Conservation (phyloP, 116 monocot genomes). For the Phalaenopsis hybrid region DNA sequence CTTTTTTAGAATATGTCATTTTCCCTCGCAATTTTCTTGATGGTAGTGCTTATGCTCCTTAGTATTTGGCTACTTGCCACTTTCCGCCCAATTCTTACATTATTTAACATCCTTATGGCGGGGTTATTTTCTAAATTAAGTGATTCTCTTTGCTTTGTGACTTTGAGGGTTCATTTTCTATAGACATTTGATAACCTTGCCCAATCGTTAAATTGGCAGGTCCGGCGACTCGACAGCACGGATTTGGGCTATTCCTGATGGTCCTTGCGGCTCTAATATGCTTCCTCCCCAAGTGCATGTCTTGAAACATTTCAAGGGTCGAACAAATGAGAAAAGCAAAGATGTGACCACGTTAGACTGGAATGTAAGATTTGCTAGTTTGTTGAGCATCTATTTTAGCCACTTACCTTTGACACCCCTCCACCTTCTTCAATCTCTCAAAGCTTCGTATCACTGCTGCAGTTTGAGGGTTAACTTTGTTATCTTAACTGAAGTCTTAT, state of each 20-base stretch:
- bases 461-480: not conserved
- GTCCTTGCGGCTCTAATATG: slow-evolving; percentile 46
- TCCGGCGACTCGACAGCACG: slow-evolving; percentile 98
- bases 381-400: not conserved
- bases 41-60: not conserved
- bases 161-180: not conserved
- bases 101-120: not conserved
- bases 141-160: not conserved
- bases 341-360: slow-evolving; percentile 99
- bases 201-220: slow-evolving; percentile 22
- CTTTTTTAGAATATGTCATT: not conserved
- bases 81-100: not conserved
- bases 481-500: not conserved
- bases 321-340: slow-evolving; percentile 90
- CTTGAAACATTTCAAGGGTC: slow-evolving; percentile 93
- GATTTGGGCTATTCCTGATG: slow-evolving; percentile 85
- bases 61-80: no score
- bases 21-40: not conserved
- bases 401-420: not conserved
- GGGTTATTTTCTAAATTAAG: not conserved
- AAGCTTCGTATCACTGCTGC: not conserved
- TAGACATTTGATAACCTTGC: not conserved
- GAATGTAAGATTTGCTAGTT: slow-evolving; percentile 59
- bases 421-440: not conserved
- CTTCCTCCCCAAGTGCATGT: slow-evolving; percentile 42